phyloP scores from a whole-genome alignment of 2,329 filamentous ascomycete species.

The Dactylonectria estremocensis region DNA sequence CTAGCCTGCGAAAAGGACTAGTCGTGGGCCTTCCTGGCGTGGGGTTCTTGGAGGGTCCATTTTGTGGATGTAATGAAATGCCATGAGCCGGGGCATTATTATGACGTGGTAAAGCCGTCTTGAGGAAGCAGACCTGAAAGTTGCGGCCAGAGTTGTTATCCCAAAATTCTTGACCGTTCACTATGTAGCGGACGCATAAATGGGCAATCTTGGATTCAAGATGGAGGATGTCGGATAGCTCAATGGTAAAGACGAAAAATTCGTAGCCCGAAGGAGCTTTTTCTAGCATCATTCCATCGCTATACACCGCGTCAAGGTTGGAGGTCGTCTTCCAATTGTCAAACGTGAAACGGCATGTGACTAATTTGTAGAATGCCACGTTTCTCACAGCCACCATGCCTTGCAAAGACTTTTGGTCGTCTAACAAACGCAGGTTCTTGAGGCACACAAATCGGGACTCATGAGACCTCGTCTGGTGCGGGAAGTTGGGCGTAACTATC shows the following conservation, averaged over 20 bases:
- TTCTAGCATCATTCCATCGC: background rate
- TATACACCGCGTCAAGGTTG: background rate
- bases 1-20: background rate
- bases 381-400: background rate
- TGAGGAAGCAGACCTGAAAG: background rate
- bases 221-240: background rate
- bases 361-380: background rate
- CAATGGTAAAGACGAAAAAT: background rate
- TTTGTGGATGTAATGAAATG: background rate
- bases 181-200: background rate
- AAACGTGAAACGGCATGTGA: background rate
- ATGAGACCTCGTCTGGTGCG: background rate
- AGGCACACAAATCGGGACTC: background rate
- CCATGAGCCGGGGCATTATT: background rate
- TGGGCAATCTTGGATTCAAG: background rate
- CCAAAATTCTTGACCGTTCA: background rate
- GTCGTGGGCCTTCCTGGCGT: background rate
- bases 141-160: background rate
- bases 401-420: background rate
- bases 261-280: background rate
- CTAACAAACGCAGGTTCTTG: background rate
- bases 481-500: background rate
- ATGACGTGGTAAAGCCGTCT: background rate
- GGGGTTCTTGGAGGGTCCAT: background rate
- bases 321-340: background rate